Evolutionary conservation across 106 monocot species (phyloP), one percentile per base, ranked within the genome.

Genomic region (Phalaenopsis aphrodite): DNA sequence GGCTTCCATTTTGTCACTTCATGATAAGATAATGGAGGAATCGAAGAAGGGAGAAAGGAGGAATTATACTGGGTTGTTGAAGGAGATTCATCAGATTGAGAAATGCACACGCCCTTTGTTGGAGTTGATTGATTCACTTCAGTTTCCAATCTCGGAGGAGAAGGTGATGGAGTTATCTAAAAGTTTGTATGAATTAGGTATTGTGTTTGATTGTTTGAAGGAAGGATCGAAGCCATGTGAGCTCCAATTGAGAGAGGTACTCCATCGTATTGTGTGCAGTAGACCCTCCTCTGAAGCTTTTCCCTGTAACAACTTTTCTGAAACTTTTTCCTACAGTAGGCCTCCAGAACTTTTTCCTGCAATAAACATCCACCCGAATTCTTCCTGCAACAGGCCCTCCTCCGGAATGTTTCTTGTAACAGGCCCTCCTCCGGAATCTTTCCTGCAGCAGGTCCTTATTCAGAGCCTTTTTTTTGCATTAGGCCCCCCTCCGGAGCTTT

Each of bases 41-140:
- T 88, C 88, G 21, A 93, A 88, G 88, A 86, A 75, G 85, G 86
- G 81, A 86, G 93, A 93, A n/a, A 83, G 83, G 82, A 90, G 79
- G 80, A 84, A 86, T 41, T 85, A 86, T 8, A 71, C 38, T 42
- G 93, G 90, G 47, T 47, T 93, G 81, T 41, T 93, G 56, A 93
- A 80, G 85, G 93, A 93, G 80, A 86, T 93, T 12, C 82, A 85
- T 55, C 72, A 81, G 78, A 85, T 88, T 3, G 93, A 93, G 85
- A 82, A 79, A 81, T 78, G 79, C 78, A 78, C 73, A 0, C 82
- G 86, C 49, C 81, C 76, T 11, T 47, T 93, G 55, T 38, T 73
- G 47, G 93, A 93, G 83, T 12, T 90, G 24, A 76, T 30, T 12
- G 76, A 76, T 4, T 76, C 76, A 30, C 48, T 49, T 49, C 48